Percentiles rank a stretch among this genome's conserved stretches.
Evolutionary conservation across 83 land plant genomes (phyloP).

Genomic region (Picea engelmannii): DNA sequence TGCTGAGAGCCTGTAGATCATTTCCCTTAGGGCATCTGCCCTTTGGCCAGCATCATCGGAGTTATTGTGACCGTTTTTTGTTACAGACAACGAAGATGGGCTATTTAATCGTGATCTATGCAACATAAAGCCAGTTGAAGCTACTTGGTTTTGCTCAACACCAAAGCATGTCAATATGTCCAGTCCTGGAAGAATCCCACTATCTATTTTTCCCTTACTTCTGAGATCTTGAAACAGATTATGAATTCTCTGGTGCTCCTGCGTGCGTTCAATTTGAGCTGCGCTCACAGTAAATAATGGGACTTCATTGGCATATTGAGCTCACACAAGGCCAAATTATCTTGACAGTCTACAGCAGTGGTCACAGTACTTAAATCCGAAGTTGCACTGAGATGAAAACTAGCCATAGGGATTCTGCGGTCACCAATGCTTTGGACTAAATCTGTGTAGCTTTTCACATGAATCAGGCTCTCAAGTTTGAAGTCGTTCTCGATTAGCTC

Average conservation of each 20-base stretch:
- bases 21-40: constrained; percentile 35
- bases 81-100: neutral
- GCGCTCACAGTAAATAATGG: neutral
- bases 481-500: neutral
- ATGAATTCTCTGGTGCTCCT: neutral
- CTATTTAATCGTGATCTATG: neutral
- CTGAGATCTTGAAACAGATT: neutral
- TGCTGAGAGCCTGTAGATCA: constrained; percentile 46
- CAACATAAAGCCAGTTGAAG: neutral
- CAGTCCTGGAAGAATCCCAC: neutral
- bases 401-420: neutral
- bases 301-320: neutral
- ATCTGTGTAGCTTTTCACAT: constrained; percentile 1
- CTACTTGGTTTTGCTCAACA: neutral
- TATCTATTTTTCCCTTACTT: neutral
- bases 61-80: neutral
- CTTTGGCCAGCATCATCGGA: neutral
- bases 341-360: neutral
- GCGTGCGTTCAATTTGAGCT: neutral
- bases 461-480: neutral
- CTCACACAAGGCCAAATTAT: neutral
- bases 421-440: neutral
- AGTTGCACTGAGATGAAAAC: neutral
- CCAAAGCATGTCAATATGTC: neutral
- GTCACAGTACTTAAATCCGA: neutral